A percentile compares a stretch with the other conserved stretches of the same genome.
phyloP scores from a whole-genome alignment of 257 asterid species.

The Linderniella brevidens region DNA sequence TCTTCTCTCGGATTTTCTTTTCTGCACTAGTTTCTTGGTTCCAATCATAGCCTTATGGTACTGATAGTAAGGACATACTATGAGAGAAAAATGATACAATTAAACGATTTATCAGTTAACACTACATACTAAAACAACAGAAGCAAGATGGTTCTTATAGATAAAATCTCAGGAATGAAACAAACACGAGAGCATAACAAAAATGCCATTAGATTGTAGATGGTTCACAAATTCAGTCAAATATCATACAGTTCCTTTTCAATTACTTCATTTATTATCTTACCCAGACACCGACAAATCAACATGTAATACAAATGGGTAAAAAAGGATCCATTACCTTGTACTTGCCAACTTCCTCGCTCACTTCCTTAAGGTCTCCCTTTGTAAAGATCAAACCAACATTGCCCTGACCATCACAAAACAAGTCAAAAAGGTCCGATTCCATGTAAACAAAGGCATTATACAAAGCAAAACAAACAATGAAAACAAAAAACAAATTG shows the following conservation, averaged over 20 bases:
- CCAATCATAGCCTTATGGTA: no score
- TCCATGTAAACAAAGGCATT: constrained; percentile 10
- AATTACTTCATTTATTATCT: constrained; percentile 2
- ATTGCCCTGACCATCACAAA: constrained; percentile 39
- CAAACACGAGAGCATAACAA: neutral
- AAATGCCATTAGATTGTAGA: neutral
- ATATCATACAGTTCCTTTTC: constrained; percentile 43
- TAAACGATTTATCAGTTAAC: no score
- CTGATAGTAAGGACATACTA: no score
- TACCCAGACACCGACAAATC: neutral
- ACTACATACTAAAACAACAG: no score
- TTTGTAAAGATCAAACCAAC: constrained; percentile 89
- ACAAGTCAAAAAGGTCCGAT: neutral
- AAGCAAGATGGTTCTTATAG: no score
- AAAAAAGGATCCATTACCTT: constrained; percentile 27
- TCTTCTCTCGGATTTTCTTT: no score
- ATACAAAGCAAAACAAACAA: no score
- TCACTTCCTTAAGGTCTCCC: constrained; percentile 96
- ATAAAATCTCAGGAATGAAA: no score
- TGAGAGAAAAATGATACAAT: no score
- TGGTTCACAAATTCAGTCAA: constrained; percentile 27
- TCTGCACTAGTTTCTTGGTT: no score
- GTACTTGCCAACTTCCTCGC: constrained; percentile 87
- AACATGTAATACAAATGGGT: neutral
- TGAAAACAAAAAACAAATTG: constrained; percentile 7